Evolutionary conservation across 495 filamentous ascomycete species (phyloP), one percentile per base, ranked within the genome.

Genomic region (Endocarpon pusillum): DNA sequence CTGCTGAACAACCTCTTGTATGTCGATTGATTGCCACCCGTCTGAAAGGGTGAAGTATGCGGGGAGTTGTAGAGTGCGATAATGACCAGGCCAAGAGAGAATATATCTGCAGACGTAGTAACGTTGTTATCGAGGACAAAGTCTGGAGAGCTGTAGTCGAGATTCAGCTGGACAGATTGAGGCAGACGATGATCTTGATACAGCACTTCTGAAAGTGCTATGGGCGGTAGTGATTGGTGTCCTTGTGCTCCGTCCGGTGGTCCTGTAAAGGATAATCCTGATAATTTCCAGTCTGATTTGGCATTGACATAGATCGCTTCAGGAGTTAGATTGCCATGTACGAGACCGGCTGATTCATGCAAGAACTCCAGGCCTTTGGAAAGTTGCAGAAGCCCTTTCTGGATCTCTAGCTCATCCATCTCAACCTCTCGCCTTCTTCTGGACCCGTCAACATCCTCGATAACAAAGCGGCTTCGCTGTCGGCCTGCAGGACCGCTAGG

Each of bases 211-310:
- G 75, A 78, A 5, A 93, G 67, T 30, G 72, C 78, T 41, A 94
- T 72, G 7, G 81, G 78, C 11, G 73, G 61, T 17, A 85, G 64
- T 3, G 75, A 73, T 7, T 73, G 72, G 15, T 75, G 65, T 26
- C 75, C 71, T 17, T 67, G 69, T 6, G 80, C 79, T 32, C 66
- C 62, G 37, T 78, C 72, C 18, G 77, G 68, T 6, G 81, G 77
- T 14, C 80, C 78, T 44, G 81, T 78, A 55, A 94, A 96, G n/a
- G 75, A 71, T 28, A 97, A 63, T 21, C 86, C 87, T 34, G 82
- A 84, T 33, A 97, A 81, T 50, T 97, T 97, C 89, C 89, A 97
- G 54, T 97, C 89, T 4, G 85, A 92, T 69, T 97, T 97, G 11
- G 79, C 73, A 58, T 97, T 97, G 46, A 97, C 66, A 36, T 87